These are phyloP conservation scores for Luffa acutangula DNA, from an alignment of 306 rosid species.

Conservation along the genomic window DNA sequence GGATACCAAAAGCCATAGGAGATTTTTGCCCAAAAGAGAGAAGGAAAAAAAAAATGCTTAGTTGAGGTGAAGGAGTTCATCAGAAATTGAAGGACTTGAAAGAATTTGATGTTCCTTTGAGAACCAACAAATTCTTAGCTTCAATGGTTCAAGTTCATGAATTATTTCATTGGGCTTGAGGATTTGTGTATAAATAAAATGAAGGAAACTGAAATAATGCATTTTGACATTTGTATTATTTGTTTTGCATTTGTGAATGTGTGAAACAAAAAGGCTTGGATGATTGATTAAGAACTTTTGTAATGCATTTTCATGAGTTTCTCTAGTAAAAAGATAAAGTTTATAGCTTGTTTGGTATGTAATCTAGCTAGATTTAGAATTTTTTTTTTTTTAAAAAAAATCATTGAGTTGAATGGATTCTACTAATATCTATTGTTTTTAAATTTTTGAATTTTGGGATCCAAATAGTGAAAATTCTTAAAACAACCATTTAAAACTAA, in stretches of 20 bases:
- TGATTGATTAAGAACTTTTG: background rate
- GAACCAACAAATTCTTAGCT: no score
- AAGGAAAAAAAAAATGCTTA: background rate
- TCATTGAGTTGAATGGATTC: no score
- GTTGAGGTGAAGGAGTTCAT: background rate
- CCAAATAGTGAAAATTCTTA: no score
- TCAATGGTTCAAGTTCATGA: background rate
- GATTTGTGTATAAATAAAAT: background rate
- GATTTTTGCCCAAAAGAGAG: background rate
- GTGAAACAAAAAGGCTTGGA: background rate
- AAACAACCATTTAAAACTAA: no score
- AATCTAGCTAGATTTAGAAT: no score
- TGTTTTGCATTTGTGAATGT: background rate
- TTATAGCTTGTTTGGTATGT: no score
- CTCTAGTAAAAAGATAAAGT: no score
- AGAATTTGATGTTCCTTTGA: no score
- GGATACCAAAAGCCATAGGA: constrained; percentile 39
- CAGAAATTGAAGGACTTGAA: background rate
- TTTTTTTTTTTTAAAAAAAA: no score
- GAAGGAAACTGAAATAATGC: background rate
- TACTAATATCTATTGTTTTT: no score
- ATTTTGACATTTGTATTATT: no score
- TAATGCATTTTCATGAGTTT: background rate
- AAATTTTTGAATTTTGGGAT: no score
- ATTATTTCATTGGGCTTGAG: background rate